These are phyloP conservation scores for Eleusine indica DNA, from an alignment of 176 grass and related monocot genomes.

Conservation along the genomic window DNA sequence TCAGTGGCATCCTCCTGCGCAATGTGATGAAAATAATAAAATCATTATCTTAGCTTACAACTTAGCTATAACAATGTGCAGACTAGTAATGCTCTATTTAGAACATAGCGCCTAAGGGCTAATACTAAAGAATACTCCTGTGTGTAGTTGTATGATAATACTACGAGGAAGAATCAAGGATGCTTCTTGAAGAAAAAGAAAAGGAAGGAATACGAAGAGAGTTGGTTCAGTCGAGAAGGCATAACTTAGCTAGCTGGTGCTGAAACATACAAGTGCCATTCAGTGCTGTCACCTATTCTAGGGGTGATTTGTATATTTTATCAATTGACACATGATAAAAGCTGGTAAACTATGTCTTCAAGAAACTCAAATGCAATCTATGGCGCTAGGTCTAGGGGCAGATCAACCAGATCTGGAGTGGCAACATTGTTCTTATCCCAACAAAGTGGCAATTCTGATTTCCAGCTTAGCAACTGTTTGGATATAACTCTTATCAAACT, in stretches of 20 bases:
- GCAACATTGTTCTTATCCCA: neutral
- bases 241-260: neutral
- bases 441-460: neutral
- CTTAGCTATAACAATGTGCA: neutral
- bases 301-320: constrained; percentile 21
- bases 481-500: constrained; percentile 17
- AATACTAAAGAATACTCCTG: neutral
- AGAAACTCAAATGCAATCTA: neutral
- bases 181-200: neutral
- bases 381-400: neutral
- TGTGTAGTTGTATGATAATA: neutral
- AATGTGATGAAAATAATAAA: neutral
- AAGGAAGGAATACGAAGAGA: neutral
- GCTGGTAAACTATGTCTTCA: neutral
- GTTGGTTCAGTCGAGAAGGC: neutral
- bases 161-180: neutral
- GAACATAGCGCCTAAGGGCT: neutral
- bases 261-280: neutral
- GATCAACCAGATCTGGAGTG: neutral
- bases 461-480: neutral
- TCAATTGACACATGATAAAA: constrained; percentile 10
- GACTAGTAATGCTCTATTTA: neutral
- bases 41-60: neutral
- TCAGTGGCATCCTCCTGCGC: constrained; percentile 56
- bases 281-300: neutral